phyloP scores from a whole-genome alignment of 441 rosid genomes.

The Pelargonium citronellum region DNA sequence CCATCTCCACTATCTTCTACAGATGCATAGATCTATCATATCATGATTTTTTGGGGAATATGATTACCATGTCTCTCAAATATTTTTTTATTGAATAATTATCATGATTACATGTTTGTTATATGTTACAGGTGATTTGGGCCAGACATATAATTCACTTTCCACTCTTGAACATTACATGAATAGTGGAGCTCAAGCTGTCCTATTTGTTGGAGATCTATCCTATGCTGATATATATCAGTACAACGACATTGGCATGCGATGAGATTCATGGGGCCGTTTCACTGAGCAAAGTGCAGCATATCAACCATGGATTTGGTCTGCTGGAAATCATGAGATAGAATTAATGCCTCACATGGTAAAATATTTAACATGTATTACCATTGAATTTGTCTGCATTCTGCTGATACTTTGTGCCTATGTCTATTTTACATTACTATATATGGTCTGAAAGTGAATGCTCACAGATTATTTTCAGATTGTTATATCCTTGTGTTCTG shows the following conservation, averaged over 20 bases:
- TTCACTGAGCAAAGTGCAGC: slow-evolving; percentile 62
- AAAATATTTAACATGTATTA: slow-evolving; percentile 14
- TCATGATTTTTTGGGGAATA: background rate
- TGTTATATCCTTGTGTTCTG: background rate
- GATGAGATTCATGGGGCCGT: slow-evolving; percentile 80
- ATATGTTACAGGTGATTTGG: slow-evolving; percentile 54
- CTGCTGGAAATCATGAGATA: slow-evolving; percentile 66
- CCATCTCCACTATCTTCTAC: background rate
- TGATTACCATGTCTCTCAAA: slow-evolving; percentile 6
- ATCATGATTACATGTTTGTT: background rate
- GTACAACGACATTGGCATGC: slow-evolving; percentile 54
- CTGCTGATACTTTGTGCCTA: background rate
- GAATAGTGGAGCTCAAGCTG: slow-evolving; percentile 60
- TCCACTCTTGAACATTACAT: slow-evolving; percentile 64
- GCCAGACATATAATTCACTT: slow-evolving; percentile 70
- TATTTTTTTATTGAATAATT: background rate
- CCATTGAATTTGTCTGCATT: background rate
- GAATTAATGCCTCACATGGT: slow-evolving; percentile 72
- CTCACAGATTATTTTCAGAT: background rate
- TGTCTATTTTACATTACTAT: background rate
- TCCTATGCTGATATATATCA: slow-evolving; percentile 65
- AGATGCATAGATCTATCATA: background rate
- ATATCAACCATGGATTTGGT: slow-evolving; percentile 76
- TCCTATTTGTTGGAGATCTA: slow-evolving; percentile 66
- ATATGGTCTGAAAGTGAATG: background rate